Conservation (phyloP, 805 yeast species). For the Torulaspora maleeae region DNA sequence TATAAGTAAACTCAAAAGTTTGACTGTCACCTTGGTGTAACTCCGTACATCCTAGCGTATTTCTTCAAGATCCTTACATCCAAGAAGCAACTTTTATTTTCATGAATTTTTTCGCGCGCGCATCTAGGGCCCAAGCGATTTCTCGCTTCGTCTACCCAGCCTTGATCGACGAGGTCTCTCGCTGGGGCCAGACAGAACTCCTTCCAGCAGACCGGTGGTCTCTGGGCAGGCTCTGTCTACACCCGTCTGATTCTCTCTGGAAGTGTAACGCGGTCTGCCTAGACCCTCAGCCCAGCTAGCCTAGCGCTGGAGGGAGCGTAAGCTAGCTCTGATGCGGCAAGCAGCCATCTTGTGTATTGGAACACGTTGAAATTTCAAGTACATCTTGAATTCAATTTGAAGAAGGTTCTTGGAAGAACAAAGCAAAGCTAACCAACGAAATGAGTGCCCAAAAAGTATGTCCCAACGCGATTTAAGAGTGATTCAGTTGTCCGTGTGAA, state of each 20-base stretch:
- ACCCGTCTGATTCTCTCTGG: too few relatives aligned
- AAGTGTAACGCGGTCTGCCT: too few relatives aligned
- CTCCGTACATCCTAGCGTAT: background rate
- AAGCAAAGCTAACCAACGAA: constrained; percentile 27
- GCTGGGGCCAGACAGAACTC: too few relatives aligned
- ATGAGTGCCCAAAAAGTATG: constrained; percentile 38
- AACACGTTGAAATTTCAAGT: constrained; percentile 4
- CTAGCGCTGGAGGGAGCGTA: too few relatives aligned
- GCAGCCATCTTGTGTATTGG: background rate
- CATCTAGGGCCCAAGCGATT: too few relatives aligned
- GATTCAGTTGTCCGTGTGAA: background rate
- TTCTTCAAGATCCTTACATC: background rate
- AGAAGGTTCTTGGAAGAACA: constrained; percentile 6
- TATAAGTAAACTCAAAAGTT: background rate
- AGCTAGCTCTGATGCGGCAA: too few relatives aligned
- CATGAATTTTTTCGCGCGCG: too few relatives aligned
- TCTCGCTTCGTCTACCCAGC: too few relatives aligned
- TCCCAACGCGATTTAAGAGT: constrained; percentile 3
- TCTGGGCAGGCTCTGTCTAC: too few relatives aligned
- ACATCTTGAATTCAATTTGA: background rate
- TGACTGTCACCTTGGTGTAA: background rate
- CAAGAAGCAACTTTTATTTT: background rate
- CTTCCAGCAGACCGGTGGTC: too few relatives aligned
- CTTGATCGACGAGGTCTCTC: too few relatives aligned
- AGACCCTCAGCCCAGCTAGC: too few relatives aligned